A percentile compares a stretch with the other conserved stretches of the same genome.
Evolutionary conservation across 2,329 filamentous ascomycete species (phyloP).

Genomic region (Aspergillus unguis): DNA sequence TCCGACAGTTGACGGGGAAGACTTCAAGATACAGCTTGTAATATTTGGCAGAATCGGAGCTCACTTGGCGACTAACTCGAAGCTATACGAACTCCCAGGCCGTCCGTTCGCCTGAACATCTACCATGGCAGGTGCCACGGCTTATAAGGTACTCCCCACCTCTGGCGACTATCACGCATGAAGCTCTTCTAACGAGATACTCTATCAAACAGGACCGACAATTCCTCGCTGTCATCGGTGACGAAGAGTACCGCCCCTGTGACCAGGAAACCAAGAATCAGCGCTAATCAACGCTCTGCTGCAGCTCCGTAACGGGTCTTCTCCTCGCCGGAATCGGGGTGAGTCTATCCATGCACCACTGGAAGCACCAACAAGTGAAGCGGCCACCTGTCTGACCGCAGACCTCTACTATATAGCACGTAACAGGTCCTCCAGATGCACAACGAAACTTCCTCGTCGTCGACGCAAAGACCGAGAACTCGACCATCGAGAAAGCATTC

Average conservation of each 20-base stretch:
- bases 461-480: constrained; percentile 85
- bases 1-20: not conserved
- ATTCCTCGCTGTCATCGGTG: constrained; percentile 95
- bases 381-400: too few species aligned
- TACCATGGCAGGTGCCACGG: constrained; percentile 61
- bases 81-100: not conserved
- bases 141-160: constrained; percentile 50
- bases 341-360: constrained; percentile 31
- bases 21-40: not conserved
- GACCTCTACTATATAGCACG: constrained; percentile 60
- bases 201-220: constrained; percentile 66
- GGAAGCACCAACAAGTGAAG: constrained; percentile 5
- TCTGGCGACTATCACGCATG: constrained; percentile 7
- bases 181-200: constrained; percentile 32
- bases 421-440: constrained; percentile 79
- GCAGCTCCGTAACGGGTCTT: constrained; percentile 89
- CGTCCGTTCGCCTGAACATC: constrained; percentile 12
- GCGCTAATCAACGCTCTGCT: constrained; percentile 21
- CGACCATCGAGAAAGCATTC: constrained; percentile 85
- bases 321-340: constrained; percentile 94
- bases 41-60: too few species aligned
- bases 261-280: not conserved
- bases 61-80: too few species aligned
- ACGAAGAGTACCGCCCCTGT: constrained; percentile 64
- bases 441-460: constrained; percentile 99